Base-by-base conservation (phyloP, 2,329 filamentous ascomycete species). In the Fusarium haematococcum region DNA sequence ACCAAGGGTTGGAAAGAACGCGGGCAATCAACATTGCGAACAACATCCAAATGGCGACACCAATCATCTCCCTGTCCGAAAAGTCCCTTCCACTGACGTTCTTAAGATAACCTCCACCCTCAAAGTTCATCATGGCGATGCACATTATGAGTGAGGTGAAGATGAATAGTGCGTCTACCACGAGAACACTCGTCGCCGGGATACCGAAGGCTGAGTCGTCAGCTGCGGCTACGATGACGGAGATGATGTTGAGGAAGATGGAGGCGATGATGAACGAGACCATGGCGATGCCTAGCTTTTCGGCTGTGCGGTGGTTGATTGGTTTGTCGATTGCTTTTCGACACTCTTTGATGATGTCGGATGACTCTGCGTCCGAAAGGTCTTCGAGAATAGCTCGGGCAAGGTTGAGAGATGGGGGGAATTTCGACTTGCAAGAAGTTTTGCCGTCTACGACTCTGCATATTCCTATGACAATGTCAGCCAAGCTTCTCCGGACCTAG, bases 91-190 rank as follows among this genome's bases (percentile, higher is more conserved):
- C 67, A 1, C 63, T 33, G 0, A 77, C 30, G 0, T n/a, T 27
- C 2, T 63, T 43, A 0, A 77, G 37, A 27, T 77, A 77, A 0
- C 72, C 69, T 1, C 75, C 75, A 3, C 70, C 72, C 18, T 77
- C 75, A 9, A 65, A 77, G 10, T 71, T 77, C 74, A 77, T 77
- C 70, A 65, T 63, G 0, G 70, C 65, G 14, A 77, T 71, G 2
- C 70, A 77, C 20, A 77, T n/a, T 8, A 66, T 45, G 3, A 77
- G 70, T 0, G 72, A 65, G 1, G 65, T 39, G 10, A 77, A 74
- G 11, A 77, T 75, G 27, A 75, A 67, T 0, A 77, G 9, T 5
- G 68, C 69, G 23, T 77, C 75, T 11, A 45, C 13, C 1, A 27
- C 60, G 2, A 77, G 41, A 3, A 75, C 16, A 6, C 30, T 25